Base-by-base conservation (phyloP, 73 alveolate genomes). In the Effrenium voratum region DNA sequence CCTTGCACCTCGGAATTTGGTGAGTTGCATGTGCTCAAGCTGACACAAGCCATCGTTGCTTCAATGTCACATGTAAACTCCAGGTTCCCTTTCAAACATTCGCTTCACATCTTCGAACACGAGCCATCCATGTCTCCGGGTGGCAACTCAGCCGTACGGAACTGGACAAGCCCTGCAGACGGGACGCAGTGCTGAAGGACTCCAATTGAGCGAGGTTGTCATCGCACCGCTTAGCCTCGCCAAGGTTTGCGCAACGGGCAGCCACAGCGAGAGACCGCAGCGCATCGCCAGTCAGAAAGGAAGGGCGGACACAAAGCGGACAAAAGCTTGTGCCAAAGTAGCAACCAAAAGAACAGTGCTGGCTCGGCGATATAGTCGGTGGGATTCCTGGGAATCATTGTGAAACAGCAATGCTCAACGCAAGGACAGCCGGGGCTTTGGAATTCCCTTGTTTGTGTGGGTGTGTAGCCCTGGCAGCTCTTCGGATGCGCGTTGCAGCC, bases 191-290 rank as follows among this genome's bases (percentile, higher is more conserved):
- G 75, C 41, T 55, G 55, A 85, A 85, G 15, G 80, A 38, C 40
- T 85, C 94, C 59, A 85, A 47, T 60, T 45, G 50, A 36, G 94
- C 75, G 45, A 85, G 52, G 47, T 55, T 36, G 45, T 85, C 81
- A n/a, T 85, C 94, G 30, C 94, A 85, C 32, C 94, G 94, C 50
- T 63, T 55, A 15, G 94, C 94, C 94, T 85, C 32, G 50, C 41
- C 3, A 24, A 30, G 63, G 8, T 52, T 8, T 52, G 63, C 26
- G 63, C n/a, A n/a, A n/a, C n/a, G n/a, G n/a, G n/a, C n/a, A n/a
- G n/a, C n/a, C n/a, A n/a, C n/a, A n/a, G n/a, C n/a, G n/a, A n/a
- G n/a, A n/a, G n/a, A n/a, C n/a, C n/a, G n/a, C n/a, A n/a, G n/a
- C n/a, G n/a, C n/a, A n/a, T n/a, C n/a, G n/a, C n/a, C n/a, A n/a